Base-by-base conservation (phyloP, 2,329 filamentous ascomycete genomes). In the Curvularia lunata region DNA sequence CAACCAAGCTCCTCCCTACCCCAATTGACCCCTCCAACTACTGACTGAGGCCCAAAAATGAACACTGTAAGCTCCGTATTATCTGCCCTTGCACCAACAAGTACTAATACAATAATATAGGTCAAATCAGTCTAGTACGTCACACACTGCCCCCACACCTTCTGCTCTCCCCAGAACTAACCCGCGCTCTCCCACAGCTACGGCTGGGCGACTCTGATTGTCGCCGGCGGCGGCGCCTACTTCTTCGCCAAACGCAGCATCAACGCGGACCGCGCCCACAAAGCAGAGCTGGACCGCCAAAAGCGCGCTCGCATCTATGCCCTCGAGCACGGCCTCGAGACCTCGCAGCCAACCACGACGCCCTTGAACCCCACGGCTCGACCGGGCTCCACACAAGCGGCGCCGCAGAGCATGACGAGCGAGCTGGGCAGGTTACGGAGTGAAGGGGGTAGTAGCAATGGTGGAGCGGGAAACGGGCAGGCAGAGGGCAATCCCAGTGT, bases 171-270 rank as follows among this genome's bases (percentile, higher is more conserved):
- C 16, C 41, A 16, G 16, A 47, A n/a, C 53, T 42, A 32, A 27
- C 49, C 45, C 61, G 56, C 67, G 65, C 65, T 32, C 42, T 7
- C 30, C 23, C 50, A 56, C 58, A 96, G 92, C 91, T 81, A 94
- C 73, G 95, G 95, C 73, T 97, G 92, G 95, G 93, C 91, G 68
- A 85, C 92, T 48, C 85, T 98, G 53, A 95, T 93, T 75, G 83
- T 69, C 51, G 92, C 93, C 66, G 95, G 94, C 73, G 95, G 87
- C 65, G 91, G 89, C 63, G 92, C 94, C 71, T 99, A 98, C 83
- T 92, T 91, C 82, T 97, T 97, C 76, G 95, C 95, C 64, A 99
- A 99, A 84, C 85, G 87, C 74, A 89, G 88, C 77, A 96, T 99
- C 84, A 97, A 97, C 75, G 91, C 91, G 67, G 92, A 97, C 78